A percentile compares a stretch with the other conserved stretches of the same genome.
phyloP scores from a whole-genome alignment of 306 rosid species.

The Oemleria cerasiformis region DNA sequence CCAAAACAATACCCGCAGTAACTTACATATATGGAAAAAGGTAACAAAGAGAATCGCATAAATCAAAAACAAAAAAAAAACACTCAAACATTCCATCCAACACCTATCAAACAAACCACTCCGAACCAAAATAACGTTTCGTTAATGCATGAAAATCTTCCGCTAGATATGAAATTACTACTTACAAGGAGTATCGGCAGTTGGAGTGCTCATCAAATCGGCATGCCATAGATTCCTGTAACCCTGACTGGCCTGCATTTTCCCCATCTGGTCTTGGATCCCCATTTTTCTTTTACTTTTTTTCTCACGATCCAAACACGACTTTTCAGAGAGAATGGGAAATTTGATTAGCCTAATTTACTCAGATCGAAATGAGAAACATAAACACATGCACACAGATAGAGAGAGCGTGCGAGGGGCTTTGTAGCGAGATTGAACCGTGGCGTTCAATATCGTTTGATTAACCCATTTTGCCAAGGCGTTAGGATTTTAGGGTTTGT shows the following conservation, averaged over 20 bases:
- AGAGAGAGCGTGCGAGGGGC: background rate
- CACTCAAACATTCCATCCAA: background rate
- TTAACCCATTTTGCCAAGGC: too few species aligned
- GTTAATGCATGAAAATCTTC: too few species aligned
- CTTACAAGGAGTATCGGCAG: conserved; percentile 50
- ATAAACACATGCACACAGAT: background rate
- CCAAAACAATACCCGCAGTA: background rate
- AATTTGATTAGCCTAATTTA: background rate
- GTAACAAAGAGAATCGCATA: background rate
- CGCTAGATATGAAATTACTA: background rate
- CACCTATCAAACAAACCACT: background rate
- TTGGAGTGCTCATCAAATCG: conserved; percentile 43
- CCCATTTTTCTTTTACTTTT: background rate
- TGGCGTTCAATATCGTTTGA: background rate
- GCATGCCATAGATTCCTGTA: conserved; percentile 71
- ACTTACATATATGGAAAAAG: background rate
- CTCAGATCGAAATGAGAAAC: background rate
- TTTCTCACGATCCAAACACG: background rate
- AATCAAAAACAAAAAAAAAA: background rate
- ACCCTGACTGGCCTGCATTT: conserved; percentile 59
- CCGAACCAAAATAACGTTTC: background rate
- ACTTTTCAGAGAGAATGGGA: background rate
- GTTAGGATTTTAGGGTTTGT: too few species aligned
- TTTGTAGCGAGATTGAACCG: conserved; percentile 1
- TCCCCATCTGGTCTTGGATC: conserved; percentile 30